phyloP scores from a whole-genome alignment of 1,139 yeast species.

The Debaryomycetaceae sp. region DNA sequence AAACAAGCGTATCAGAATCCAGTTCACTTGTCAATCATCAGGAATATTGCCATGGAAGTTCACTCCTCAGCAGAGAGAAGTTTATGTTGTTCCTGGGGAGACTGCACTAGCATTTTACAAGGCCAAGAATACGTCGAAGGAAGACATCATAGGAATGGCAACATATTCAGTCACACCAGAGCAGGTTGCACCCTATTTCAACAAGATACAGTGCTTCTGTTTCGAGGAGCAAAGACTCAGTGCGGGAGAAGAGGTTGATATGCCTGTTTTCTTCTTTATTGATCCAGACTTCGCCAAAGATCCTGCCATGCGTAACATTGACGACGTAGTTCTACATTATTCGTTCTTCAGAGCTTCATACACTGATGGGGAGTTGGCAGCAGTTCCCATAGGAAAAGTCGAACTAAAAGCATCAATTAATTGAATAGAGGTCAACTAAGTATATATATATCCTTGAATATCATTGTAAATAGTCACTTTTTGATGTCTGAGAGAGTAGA shows the following conservation, averaged over 20 bases:
- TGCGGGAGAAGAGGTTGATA: constrained; percentile 98
- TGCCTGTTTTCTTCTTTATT: constrained; percentile 97
- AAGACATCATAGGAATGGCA: constrained; percentile 97
- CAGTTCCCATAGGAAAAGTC: constrained; percentile 31
- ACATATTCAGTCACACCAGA: constrained; percentile 96
- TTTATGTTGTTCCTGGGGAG: constrained; percentile 92
- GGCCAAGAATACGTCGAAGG: constrained; percentile 81
- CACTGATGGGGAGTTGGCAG: constrained; percentile 43
- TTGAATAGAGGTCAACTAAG: neutral
- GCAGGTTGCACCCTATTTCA: constrained; percentile 92
- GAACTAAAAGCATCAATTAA: constrained; percentile 17
- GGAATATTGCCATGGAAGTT: constrained; percentile 94
- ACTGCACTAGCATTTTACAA: constrained; percentile 95
- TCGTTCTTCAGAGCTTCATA: constrained; percentile 80
- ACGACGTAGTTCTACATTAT: constrained; percentile 86
- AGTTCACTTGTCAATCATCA: constrained; percentile 90
- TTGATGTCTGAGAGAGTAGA: too few species aligned
- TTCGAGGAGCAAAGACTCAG: constrained; percentile 92
- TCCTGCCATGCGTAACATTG: constrained; percentile 87
- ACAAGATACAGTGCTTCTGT: constrained; percentile 96
- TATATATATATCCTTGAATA: neutral
- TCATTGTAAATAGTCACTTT: neutral
- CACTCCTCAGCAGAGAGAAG: constrained; percentile 92
- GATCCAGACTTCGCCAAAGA: constrained; percentile 98
- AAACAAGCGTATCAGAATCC: constrained; percentile 72